A percentile compares a stretch with the other conserved stretches of the same genome.
Conservation (phyloP, 371 early-diverging fungal species). For the Mortierella sp. region DNA sequence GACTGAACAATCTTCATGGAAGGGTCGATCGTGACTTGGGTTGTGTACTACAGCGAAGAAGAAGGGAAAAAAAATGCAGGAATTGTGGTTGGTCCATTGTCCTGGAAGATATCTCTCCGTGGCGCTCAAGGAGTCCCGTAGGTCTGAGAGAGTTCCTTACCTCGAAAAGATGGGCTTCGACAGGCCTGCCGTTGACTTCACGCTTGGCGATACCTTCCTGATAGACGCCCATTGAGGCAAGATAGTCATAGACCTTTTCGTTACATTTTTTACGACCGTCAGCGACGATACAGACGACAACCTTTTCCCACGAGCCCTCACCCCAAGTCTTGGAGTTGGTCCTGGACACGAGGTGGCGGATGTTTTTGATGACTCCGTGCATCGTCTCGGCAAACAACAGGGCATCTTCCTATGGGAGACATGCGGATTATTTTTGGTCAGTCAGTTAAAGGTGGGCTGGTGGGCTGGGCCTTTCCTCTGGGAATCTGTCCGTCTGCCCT, state of each 20-base stretch:
- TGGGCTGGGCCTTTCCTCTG: not conserved
- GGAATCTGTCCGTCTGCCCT: not conserved
- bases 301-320: constrained; percentile 83
- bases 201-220: constrained; percentile 78
- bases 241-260: constrained; percentile 61
- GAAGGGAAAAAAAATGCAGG: not conserved
- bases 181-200: constrained; percentile 65
- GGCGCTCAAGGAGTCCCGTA: not conserved
- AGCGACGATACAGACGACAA: constrained; percentile 85
- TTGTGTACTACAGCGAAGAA: constrained; percentile 64
- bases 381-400: constrained; percentile 77
- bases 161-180: constrained; percentile 84
- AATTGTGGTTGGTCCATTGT: not conserved
- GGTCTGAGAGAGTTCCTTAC: constrained; percentile 21
- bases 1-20: constrained; percentile 58
- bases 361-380: constrained; percentile 84
- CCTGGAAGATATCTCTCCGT: not conserved
- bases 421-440: not conserved
- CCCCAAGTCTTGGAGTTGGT: constrained; percentile 74
- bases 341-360: constrained; percentile 77
- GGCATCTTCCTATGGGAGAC: constrained; percentile 62
- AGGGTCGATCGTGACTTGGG: constrained; percentile 69
- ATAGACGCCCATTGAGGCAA: constrained; percentile 76
- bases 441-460: no score
- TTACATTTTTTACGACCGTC: constrained; percentile 84